phyloP scores from a whole-genome alignment of 768 basidiomycete genomes.

The Dentipellis sp. region DNA sequence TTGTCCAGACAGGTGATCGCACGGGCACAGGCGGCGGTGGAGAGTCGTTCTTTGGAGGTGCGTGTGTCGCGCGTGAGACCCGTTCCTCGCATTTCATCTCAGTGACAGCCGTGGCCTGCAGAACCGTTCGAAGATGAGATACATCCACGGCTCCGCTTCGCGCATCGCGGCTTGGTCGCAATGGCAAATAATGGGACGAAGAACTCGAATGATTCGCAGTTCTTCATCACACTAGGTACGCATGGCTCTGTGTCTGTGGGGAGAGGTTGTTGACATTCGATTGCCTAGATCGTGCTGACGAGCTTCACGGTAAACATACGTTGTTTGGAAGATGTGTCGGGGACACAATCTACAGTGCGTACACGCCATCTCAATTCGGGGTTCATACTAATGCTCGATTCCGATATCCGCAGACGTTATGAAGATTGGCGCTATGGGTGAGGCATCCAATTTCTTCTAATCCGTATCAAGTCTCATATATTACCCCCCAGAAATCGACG shows the following conservation, averaged over 20 bases:
- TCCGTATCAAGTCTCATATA: slow-evolving; percentile 1
- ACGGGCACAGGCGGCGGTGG: slow-evolving; percentile 89
- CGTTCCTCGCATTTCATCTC: background rate
- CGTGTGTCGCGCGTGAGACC: slow-evolving; percentile 10
- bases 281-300: slow-evolving; percentile 72
- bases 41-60: slow-evolving; percentile 91
- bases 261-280: background rate
- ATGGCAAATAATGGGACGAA: slow-evolving; percentile 90
- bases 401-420: slow-evolving; percentile 54
- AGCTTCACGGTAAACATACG: slow-evolving; percentile 90
- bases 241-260: slow-evolving; percentile 2
- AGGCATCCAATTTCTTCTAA: slow-evolving; percentile 13
- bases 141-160: slow-evolving; percentile 82
- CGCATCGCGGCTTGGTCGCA: slow-evolving; percentile 84
- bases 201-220: slow-evolving; percentile 90
- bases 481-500: slow-evolving; percentile 49
- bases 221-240: slow-evolving; percentile 85
- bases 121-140: slow-evolving; percentile 94
- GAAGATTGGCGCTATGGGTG: slow-evolving; percentile 88
- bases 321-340: slow-evolving; percentile 87
- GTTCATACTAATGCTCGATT: background rate
- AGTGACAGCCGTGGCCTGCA: slow-evolving; percentile 1
- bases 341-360: slow-evolving; percentile 82
- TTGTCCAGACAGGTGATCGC: slow-evolving; percentile 91
- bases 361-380: background rate